Base-by-base conservation (phyloP, 2,329 filamentous ascomycete genomes). In the Cytospora mali region DNA sequence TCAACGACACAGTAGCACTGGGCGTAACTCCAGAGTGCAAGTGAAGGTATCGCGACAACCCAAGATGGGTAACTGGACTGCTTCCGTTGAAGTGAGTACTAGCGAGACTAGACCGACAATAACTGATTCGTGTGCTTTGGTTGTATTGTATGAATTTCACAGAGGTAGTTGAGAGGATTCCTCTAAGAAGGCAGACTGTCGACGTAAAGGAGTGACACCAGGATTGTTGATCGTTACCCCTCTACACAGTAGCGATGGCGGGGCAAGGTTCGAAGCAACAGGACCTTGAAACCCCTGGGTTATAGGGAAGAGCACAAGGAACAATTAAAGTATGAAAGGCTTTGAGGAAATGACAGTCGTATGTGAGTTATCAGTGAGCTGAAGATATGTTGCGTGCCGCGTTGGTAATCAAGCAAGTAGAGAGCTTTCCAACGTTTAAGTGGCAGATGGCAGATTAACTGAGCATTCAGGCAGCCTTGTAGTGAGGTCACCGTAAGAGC, bases 381-480 rank as follows among this genome's bases (percentile, higher is more conserved):
- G 53, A 16, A 46, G 13, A 23, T 27, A 13, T 25, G 52, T 39
- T 35, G 52, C 31, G 6, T 10, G 21, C 29, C 23, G 31, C 21
- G 13, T 35, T 35, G 35, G 14, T 14, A 29, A 13, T n/a, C 23
- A 58, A 58, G 31, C 49, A 25, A 27, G 21, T 13, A 6, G 3
- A n/a, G 13, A 18, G 35, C 35, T 39, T 16, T 39, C 35, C 35
- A 46, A n/a, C n/a, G 7, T 11, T 46, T 18, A 49, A 35, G 27
- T 33, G 13, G 35, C 51, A 55, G 42, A 52, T 51, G 42, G 31
- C n/a, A n/a, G 31, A 13, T 33, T 10, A 23, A 18, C 2, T 21
- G 39, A 58, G 21, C 48, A 62, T 18, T 46, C 46, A 52, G 49
- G 55, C 61, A 62, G 61, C 61, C 61, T 62, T 54, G 61, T n/a